Base-by-base conservation (phyloP, 1,139 yeast species). In the Candida sanyaensis region DNA sequence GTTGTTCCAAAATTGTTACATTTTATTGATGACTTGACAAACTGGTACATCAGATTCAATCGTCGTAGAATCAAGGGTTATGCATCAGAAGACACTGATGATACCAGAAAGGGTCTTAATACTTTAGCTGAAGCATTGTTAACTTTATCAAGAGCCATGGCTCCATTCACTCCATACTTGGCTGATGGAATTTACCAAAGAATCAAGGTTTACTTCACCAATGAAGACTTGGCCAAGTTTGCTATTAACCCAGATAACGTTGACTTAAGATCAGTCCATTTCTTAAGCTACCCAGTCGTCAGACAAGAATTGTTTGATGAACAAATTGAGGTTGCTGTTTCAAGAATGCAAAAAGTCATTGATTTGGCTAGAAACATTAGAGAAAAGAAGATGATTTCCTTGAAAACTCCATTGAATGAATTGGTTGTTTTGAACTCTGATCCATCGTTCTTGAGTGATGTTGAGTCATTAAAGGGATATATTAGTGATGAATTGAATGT, bases 21-120 rank as follows among this genome's bases (percentile, higher is more conserved):
- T 50, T 87, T 93, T 67, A 88, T 95, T 68, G 99, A 93, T 62
- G 91, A 89, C 64, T 82, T 95, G 70, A 95, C 99, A 57, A 95
- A 95, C 76, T 93, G 99, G 99, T 95, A 95, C 77, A 95, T 95
- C 67, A 86, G 99, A 71, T 88, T 95, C 72, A 93, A 95, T 78
- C 92, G 99, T 77, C 84, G 92, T 75, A 93, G 99, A 78, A 81
- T 95, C 63, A 95, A 95, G 86, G 98, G 99, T 65, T 67, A 68
- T 54, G 53, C 73, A 13, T 91, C 86, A 63, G 86, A 81, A 50
- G 97, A 96, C 53, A 71, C 81, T 46, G 86, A 84, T 45, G 99
- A 95, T 65, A 87, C 97, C 59, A 70, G 83, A 58, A 80, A 80
- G 64, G 97, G 96, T 44, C 81, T 95, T 64, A 93, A 93, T 72